phyloP scores from a whole-genome alignment of 1,139 yeast genomes.

The Nadsonia starkeyi-henricii region DNA sequence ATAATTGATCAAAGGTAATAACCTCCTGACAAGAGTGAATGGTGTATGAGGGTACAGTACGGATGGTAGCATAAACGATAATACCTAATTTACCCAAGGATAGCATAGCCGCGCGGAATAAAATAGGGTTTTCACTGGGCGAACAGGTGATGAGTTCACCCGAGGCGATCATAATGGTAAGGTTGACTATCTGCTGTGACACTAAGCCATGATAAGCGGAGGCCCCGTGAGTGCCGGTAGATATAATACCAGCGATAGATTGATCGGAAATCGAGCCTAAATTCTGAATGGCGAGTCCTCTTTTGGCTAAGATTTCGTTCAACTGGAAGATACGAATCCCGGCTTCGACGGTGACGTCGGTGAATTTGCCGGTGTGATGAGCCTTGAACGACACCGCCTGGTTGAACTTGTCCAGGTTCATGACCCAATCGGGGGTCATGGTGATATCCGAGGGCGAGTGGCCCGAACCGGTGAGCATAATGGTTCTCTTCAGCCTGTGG shows the following conservation, averaged over 20 bases:
- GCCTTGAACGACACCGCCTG: constrained; percentile 29
- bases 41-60: constrained; percentile 75
- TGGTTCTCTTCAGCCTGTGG: constrained; percentile 40
- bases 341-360: constrained; percentile 87
- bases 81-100: constrained; percentile 88
- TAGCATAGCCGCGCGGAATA: constrained; percentile 73
- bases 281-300: constrained; percentile 73
- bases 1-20: constrained; percentile 56
- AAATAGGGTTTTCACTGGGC: constrained; percentile 47
- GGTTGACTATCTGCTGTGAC: constrained; percentile 70
- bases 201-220: constrained; percentile 86
- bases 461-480: constrained; percentile 85
- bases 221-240: constrained; percentile 96
- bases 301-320: constrained; percentile 47
- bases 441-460: constrained; percentile 91
- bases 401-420: constrained; percentile 69
- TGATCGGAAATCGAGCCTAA: constrained; percentile 92
- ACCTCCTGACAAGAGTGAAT: constrained; percentile 73
- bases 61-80: constrained; percentile 73
- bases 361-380: constrained; percentile 42
- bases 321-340: constrained; percentile 75
- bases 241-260: constrained; percentile 83
- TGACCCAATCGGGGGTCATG: constrained; percentile 78
- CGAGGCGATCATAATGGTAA: constrained; percentile 47
- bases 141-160: constrained; percentile 67